Percentiles rank a stretch among this genome's conserved stretches.
Evolutionary conservation across 176 grass and related monocot species (phyloP).

Genomic region (Oryza rufipogon): DNA sequence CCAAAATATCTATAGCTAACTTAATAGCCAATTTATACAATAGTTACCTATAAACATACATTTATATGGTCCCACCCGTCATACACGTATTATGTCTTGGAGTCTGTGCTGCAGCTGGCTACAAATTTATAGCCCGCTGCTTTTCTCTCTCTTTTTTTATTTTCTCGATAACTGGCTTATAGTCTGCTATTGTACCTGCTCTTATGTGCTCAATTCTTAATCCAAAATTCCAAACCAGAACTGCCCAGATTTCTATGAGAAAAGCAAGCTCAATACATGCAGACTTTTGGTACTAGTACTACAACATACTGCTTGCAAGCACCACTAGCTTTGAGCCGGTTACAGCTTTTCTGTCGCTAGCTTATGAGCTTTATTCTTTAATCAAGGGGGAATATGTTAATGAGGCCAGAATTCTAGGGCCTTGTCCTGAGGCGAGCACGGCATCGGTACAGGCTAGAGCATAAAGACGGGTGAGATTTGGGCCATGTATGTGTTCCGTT

Average conservation of each 20-base stretch:
- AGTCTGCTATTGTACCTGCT: no score
- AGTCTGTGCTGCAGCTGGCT: no score
- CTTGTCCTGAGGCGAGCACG: slow-evolving; percentile 46
- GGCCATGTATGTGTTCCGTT: slow-evolving; percentile 47
- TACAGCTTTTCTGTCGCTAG: slow-evolving; percentile 40
- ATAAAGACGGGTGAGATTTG: slow-evolving; percentile 44
- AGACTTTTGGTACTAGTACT: slow-evolving; percentile 22
- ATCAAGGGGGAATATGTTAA: neutral
- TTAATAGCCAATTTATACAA: no score
- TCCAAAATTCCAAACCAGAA: slow-evolving; percentile 25
- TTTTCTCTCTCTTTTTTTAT: no score
- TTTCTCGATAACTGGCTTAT: no score
- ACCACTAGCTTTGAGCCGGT: slow-evolving; percentile 24
- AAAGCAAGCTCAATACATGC: slow-evolving; percentile 30
- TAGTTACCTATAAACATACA: no score
- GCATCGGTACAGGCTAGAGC: neutral
- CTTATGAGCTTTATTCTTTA: slow-evolving; percentile 27
- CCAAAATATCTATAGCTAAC: no score
- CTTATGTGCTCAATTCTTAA: neutral
- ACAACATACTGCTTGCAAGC: slow-evolving; percentile 16
- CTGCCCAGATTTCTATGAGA: slow-evolving; percentile 36
- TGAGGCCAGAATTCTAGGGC: slow-evolving; percentile 45
- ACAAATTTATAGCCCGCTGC: no score
- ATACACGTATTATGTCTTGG: no score
- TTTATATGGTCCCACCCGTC: no score